Base-by-base conservation (phyloP, 768 basidiomycete genomes). In the Daedaleopsis nitida region DNA sequence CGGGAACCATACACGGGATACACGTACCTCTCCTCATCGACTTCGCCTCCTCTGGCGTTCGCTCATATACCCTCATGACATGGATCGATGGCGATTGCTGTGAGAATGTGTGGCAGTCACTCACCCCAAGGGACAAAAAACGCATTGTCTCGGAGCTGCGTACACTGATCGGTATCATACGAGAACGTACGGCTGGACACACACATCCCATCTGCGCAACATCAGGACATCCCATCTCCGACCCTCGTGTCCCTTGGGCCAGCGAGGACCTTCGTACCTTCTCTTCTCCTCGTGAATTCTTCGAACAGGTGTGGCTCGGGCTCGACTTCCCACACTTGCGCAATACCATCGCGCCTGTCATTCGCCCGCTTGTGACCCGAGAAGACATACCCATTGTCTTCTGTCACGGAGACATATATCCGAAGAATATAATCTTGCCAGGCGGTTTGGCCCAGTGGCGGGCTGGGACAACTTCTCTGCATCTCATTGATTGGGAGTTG, bases 241-340 rank as follows among this genome's bases (percentile, higher is more conserved):
- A 66, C 55, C 65, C 65, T 23, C 65, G 62, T 43, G 35, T 66
- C 23, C 62, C 65, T 14, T 66, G 62, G 62, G 13, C 62, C 16
- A n/a, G 19, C 14, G 57, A 63, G 5, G 58, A 60, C 6, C 58
- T 54, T n/a, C 50, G 37, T 1, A 37, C 57, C 43, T 27, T 66
- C 34, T 32, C 14, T 17, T 50, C 54, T n/a, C 14, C 23, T 24
- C 49, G 32, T 12, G 57, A 64, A 4, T 63, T 66, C 59, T 48
- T 62, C 38, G 34, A 47, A 16, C 49, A 62, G 32, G 60, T 62
- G 7, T 65, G 64, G 60, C 8, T 61, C 34, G 56, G 64, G 24
- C 50, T 65, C 12, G 52, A 61, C 27, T 8, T 42, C 17, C 44
- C 55, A 2, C 14, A 34, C 23, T 50, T 58, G 11, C 21, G 44